These are phyloP conservation scores for Gossypium thurberi DNA, from an alignment of 345 rosid species.

Conservation along the genomic window DNA sequence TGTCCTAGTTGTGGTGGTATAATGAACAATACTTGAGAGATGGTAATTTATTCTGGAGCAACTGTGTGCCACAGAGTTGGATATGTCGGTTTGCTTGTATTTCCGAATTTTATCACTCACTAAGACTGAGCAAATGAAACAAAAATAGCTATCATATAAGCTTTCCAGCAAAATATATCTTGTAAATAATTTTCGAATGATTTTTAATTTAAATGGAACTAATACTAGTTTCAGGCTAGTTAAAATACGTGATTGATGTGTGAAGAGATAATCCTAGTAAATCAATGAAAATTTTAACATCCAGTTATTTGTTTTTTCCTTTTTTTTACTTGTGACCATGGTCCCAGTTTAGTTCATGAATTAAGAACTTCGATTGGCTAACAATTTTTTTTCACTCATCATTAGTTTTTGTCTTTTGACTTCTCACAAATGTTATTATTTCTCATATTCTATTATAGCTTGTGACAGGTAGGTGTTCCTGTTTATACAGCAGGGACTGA, in stretches of 20 bases:
- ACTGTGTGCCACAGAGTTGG: no score
- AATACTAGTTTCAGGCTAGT: background rate
- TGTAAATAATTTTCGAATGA: background rate
- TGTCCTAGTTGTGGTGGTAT: no score
- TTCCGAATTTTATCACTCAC: no score
- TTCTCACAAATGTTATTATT: conserved; percentile 1
- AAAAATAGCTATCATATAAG: background rate
- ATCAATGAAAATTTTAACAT: background rate
- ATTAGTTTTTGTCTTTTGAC: background rate
- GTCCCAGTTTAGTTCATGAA: background rate
- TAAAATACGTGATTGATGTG: background rate
- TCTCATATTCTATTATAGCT: conserved; percentile 28
- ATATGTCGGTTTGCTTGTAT: no score
- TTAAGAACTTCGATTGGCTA: background rate
- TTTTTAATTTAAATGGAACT: background rate
- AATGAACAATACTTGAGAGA: no score
- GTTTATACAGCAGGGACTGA: conserved; percentile 86
- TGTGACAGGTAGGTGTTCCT: conserved; percentile 81
- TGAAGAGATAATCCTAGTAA: background rate
- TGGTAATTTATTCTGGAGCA: no score
- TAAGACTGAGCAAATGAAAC: no score
- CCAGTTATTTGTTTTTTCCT: no score
- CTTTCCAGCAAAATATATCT: background rate
- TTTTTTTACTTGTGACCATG: background rate
- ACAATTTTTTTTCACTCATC: background rate